phyloP scores from a whole-genome alignment of 2,329 filamentous ascomycete genomes.

The Penicillium sclerotigenum region DNA sequence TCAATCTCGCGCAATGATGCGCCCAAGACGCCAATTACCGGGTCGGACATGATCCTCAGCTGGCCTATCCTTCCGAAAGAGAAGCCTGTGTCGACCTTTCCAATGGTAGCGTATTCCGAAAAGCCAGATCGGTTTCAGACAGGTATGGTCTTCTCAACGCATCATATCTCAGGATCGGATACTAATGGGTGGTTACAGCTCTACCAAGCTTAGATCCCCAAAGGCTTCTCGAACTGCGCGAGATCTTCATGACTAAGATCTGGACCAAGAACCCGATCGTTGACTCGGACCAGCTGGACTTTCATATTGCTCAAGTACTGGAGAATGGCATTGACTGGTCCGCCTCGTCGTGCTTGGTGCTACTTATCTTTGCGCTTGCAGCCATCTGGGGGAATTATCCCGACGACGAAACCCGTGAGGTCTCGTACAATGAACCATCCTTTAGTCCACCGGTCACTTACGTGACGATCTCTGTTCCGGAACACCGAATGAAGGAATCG shows the following conservation, averaged over 20 bases:
- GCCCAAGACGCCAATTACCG: constrained; percentile 25
- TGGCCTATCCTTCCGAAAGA: constrained; percentile 27
- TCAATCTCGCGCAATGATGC: constrained; percentile 27
- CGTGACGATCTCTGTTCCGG: constrained; percentile 20
- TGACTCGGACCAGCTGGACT: constrained; percentile 23
- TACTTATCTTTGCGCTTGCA: constrained; percentile 24
- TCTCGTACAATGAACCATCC: constrained; percentile 10
- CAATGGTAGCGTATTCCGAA: constrained; percentile 21
- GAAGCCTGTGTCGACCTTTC: constrained; percentile 25
- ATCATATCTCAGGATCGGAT: background rate
- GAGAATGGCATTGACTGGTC: constrained; percentile 27
- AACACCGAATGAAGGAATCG: constrained; percentile 25
- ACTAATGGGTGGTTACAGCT: background rate
- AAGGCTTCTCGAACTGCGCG: constrained; percentile 22
- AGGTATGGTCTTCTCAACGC: constrained; percentile 8
- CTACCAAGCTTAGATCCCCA: constrained; percentile 18
- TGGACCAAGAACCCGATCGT: constrained; percentile 27
- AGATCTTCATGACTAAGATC: constrained; percentile 26
- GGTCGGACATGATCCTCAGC: constrained; percentile 27
- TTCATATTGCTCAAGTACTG: constrained; percentile 19
- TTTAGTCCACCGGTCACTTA: constrained; percentile 16
- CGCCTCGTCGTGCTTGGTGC: constrained; percentile 21
- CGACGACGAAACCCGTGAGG: constrained; percentile 20
- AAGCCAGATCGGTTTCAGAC: constrained; percentile 22
- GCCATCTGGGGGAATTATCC: constrained; percentile 28